phyloP scores from a whole-genome alignment of 2,329 filamentous ascomycete species.

The Dothideomycetidae sp. region DNA sequence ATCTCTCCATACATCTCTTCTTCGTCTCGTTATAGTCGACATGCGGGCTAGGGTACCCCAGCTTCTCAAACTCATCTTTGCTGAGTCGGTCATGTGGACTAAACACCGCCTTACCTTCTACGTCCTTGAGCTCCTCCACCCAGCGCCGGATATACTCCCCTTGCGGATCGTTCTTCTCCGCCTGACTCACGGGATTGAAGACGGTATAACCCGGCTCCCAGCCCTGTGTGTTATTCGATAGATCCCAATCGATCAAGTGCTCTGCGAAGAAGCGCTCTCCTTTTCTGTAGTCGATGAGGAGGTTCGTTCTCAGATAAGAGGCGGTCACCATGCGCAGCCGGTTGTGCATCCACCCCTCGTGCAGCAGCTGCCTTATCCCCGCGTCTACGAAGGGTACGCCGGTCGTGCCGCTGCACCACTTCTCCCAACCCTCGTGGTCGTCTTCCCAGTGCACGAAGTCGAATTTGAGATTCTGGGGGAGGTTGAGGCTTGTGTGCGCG shows the following conservation, averaged over 20 bases:
- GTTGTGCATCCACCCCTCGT: constrained; percentile 40
- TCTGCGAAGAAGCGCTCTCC: constrained; percentile 40
- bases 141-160: constrained; percentile 26
- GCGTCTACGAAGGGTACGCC: constrained; percentile 38
- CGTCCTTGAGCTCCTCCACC: constrained; percentile 25
- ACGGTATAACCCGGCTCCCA: constrained; percentile 39
- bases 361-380: constrained; percentile 36
- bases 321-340: constrained; percentile 37
- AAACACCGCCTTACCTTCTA: constrained; percentile 36
- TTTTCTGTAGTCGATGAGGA: constrained; percentile 35
- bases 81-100: constrained; percentile 31
- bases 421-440: constrained; percentile 35
- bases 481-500: constrained; percentile 36
- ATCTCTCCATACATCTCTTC: constrained; percentile 29
- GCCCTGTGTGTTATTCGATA: constrained; percentile 37
- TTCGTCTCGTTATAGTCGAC: constrained; percentile 32
- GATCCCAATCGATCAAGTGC: constrained; percentile 34
- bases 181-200: constrained; percentile 30
- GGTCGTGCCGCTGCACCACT: constrained; percentile 33
- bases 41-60: constrained; percentile 33
- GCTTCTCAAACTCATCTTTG: constrained; percentile 34
- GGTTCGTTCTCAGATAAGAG: constrained; percentile 34
- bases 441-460: constrained; percentile 38
- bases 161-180: constrained; percentile 25
- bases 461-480: constrained; percentile 38